A percentile compares a stretch with the other conserved stretches of the same genome.
These are phyloP conservation scores for Eutrema salsugineum DNA, from an alignment of 441 rosid species.

Conservation along the genomic window DNA sequence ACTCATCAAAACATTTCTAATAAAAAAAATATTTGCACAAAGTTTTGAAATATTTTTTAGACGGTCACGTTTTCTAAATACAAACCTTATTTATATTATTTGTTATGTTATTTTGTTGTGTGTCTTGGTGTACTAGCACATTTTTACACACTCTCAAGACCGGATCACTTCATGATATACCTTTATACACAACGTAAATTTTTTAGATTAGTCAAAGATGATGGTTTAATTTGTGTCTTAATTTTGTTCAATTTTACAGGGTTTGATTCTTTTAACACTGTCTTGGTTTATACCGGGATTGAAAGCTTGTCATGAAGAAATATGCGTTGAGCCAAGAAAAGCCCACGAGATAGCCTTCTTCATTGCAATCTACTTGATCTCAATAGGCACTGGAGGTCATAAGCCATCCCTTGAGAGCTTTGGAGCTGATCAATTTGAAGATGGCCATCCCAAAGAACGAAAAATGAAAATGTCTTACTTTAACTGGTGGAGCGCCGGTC, in stretches of 20 bases:
- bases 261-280: slow-evolving; percentile 58
- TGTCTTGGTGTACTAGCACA: not conserved
- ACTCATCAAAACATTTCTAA: not conserved
- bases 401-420: slow-evolving; percentile 94
- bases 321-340: slow-evolving; percentile 54
- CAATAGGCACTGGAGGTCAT: slow-evolving; percentile 93
- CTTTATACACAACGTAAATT: not conserved
- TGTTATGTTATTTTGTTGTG: not conserved
- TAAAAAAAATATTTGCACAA: not conserved
- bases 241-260: slow-evolving; percentile 42
- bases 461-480: slow-evolving; percentile 89
- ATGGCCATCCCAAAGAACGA: slow-evolving; percentile 64
- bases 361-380: slow-evolving; percentile 71
- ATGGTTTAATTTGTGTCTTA: not conserved
- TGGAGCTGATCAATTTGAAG: slow-evolving; percentile 96
- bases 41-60: not conserved
- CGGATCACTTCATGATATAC: not conserved
- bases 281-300: slow-evolving; percentile 72
- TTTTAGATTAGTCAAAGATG: not conserved
- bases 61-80: not conserved
- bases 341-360: slow-evolving; percentile 70
- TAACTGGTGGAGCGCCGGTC: slow-evolving; percentile 90
- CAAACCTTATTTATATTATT: not conserved
- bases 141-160: not conserved
- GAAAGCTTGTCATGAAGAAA: slow-evolving; percentile 52